Evolutionary conservation across 257 asterid species (phyloP).

Genomic region (Nicotiana tabacum): DNA sequence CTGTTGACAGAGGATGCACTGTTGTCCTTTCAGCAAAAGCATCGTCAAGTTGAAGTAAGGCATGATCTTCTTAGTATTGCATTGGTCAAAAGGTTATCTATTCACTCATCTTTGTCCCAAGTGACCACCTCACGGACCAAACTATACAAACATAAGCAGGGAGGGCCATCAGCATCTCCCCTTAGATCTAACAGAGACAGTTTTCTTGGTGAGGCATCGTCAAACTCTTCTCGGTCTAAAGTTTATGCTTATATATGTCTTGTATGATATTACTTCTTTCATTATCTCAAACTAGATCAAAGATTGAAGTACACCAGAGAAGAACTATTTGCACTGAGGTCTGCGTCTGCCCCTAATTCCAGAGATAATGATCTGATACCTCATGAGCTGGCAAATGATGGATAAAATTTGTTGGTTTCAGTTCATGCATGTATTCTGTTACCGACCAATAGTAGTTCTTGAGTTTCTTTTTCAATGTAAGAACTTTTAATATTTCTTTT

Average conservation of each 20-base stretch:
- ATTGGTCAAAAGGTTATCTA: constrained; percentile 22
- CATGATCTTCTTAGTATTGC: constrained; percentile 45
- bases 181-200: constrained; percentile 10
- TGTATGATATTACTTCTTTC: neutral
- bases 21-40: constrained; percentile 39
- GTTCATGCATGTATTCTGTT: neutral
- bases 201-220: constrained; percentile 48
- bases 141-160: constrained; percentile 25
- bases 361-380: constrained; percentile 14
- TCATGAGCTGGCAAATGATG: neutral
- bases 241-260: neutral
- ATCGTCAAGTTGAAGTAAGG: constrained; percentile 55
- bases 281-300: constrained; percentile 58
- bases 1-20: constrained; percentile 56
- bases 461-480: neutral
- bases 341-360: constrained; percentile 27
- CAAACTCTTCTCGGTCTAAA: neutral
- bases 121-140: constrained; percentile 14
- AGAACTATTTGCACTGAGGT: constrained; percentile 54
- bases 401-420: neutral
- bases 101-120: constrained; percentile 31
- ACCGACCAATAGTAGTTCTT: neutral
- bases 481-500: neutral
- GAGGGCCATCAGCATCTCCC: constrained; percentile 30
- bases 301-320: constrained; percentile 75